Evolutionary conservation across 106 monocot species (phyloP).

Genomic region (Acorus calamus): DNA sequence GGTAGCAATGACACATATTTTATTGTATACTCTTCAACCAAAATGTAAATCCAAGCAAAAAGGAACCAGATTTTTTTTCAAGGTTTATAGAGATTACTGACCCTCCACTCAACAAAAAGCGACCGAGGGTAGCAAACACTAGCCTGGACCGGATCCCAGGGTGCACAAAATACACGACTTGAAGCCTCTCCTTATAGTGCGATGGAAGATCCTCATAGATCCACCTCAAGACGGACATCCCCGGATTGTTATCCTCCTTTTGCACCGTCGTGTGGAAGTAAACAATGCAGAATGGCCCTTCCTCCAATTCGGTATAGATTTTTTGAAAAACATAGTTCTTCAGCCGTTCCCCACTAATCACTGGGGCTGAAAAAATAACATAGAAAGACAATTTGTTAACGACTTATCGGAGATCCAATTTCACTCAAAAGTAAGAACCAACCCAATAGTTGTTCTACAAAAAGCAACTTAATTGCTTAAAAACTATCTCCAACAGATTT

Average conservation of each 20-base stretch:
- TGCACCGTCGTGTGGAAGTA: constrained; percentile 83
- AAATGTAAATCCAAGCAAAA: no score
- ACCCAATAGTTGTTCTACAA: no score
- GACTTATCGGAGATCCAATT: no score
- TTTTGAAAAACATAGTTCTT: constrained; percentile 72
- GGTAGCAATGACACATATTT: no score
- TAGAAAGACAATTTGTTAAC: no score
- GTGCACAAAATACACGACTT: constrained; percentile 80
- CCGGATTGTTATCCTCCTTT: constrained; percentile 85
- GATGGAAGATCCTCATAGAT: constrained; percentile 82
- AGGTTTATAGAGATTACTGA: constrained; percentile 24
- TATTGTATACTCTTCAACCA: no score
- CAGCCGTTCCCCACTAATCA: constrained; percentile 65
- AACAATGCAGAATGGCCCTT: constrained; percentile 72
- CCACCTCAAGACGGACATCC: constrained; percentile 65
- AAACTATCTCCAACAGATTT: no score
- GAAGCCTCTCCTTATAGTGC: constrained; percentile 68
- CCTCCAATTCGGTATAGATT: constrained; percentile 43
- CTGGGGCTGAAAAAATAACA: constrained; percentile 32
- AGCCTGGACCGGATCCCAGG: constrained; percentile 81
- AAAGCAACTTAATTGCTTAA: no score
- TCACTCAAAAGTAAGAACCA: no score
- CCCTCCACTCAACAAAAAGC: constrained; percentile 82
- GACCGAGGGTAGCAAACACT: constrained; percentile 71
- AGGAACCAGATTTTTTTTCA: no score